Base-by-base conservation (phyloP, 306 rosid species). In the Cicer judaicum region DNA sequence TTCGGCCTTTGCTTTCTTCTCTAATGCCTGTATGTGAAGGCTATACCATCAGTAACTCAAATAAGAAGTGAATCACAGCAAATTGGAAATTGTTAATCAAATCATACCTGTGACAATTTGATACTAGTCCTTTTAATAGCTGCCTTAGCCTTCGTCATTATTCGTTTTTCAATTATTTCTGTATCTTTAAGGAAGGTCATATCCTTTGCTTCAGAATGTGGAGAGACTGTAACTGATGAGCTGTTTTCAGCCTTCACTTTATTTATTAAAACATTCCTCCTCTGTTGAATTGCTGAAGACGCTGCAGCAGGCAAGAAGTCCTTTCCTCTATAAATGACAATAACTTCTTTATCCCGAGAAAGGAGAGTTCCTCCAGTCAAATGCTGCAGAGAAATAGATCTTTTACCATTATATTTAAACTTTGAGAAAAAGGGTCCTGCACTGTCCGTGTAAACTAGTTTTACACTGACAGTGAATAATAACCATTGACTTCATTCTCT, bases 331-430 rank as follows among this genome's bases (percentile, higher is more conserved):
- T 91, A 93, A 5, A 93, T 82, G 80, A 79, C 85, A 64, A 93
- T 83, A 81, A 91, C 86, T 69, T 93, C 94, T 72, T 74, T 87
- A 82, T 91, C 91, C 72, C 97, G 93, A 72, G 97, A 80, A 83
- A 93, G 88, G 69, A 93, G 89, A 77, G 83, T 82, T 72, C 97
- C 98, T 64, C 96, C 98, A 72, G 98, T 93, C 81, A 93, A 84
- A 70, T 80, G 42, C 98, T 93, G 94, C 84, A 72, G 74, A 76
- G 18, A 75, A 82, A 61, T 66, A 59, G 43, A 84, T 64, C 49
- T 48, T 63, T 57, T 18, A 78, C 16, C 16, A 70, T 52, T 54
- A 61, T 80, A 67, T 67, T 66, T 55, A 67, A 29, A 29, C 36
- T 29, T 29, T 29, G 34, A 29, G 36, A 29, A 29, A 29, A 29